Percentiles rank a stretch among this genome's conserved stretches.
phyloP scores from a whole-genome alignment of 1,284 basidiomycete species.

The Ceratobasidium sp. region DNA sequence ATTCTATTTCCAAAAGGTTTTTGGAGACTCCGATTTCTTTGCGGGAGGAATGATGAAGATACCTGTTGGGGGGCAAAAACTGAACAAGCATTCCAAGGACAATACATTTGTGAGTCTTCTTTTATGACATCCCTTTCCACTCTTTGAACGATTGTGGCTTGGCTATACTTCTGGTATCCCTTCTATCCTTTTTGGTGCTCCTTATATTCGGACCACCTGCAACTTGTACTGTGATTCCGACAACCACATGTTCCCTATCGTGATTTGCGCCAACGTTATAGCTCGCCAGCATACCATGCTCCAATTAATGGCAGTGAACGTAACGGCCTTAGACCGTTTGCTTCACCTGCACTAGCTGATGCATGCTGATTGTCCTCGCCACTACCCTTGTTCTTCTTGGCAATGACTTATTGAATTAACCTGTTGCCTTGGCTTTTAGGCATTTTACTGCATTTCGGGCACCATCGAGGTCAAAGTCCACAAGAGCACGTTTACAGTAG shows the following conservation, averaged over 20 bases:
- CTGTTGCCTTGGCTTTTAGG: constrained; percentile 67
- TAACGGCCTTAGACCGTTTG: not conserved
- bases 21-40: constrained; percentile 91
- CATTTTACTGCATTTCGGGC: constrained; percentile 90
- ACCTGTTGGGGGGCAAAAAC: constrained; percentile 82
- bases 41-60: constrained; percentile 91
- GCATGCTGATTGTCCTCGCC: too few species aligned
- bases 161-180: too few species aligned
- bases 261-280: too few species aligned
- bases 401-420: not conserved
- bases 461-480: constrained; percentile 89
- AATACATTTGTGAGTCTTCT: constrained; percentile 89
- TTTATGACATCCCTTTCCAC: constrained; percentile 8
- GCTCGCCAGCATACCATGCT: too few species aligned
- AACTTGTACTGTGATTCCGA: too few species aligned
- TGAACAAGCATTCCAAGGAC: constrained; percentile 90
- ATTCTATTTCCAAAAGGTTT: constrained; percentile 95
- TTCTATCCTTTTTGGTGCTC: too few species aligned
- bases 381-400: not conserved
- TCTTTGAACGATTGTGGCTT: too few species aligned
- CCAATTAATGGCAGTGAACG: not conserved
- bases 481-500: constrained; percentile 80
- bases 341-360: too few species aligned
- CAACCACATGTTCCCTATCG: too few species aligned
- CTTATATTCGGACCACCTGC: too few species aligned